Percentiles rank a stretch among this genome's conserved stretches.
Evolutionary conservation across 306 rosid genomes (phyloP).

Genomic region (Corylus americana): DNA sequence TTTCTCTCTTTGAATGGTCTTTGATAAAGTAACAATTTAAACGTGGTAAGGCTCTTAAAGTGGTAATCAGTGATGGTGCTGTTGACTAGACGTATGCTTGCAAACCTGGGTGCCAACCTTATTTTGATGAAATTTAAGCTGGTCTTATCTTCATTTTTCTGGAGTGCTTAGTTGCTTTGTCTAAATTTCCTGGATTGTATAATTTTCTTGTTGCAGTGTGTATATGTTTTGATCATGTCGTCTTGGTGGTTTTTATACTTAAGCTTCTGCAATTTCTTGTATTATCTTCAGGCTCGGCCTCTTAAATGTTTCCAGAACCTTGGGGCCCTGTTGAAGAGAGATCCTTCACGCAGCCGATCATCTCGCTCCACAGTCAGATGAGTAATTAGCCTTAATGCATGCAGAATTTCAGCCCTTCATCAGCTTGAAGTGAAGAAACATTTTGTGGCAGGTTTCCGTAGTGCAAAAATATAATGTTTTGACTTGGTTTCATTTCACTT

Average conservation of each 20-base stretch:
- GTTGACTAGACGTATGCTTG: no score
- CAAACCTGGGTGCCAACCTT: neutral
- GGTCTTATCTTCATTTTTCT: neutral
- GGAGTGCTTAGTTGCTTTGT: neutral
- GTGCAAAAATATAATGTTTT: constrained; percentile 4
- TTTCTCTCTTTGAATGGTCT: no score
- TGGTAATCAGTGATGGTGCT: no score
- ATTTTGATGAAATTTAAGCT: neutral
- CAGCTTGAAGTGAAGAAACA: neutral
- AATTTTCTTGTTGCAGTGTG: neutral
- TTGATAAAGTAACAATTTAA: no score
- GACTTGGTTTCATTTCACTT: constrained; percentile 8
- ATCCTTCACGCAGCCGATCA: constrained; percentile 37
- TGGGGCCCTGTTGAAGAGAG: constrained; percentile 25
- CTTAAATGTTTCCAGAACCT: constrained; percentile 34
- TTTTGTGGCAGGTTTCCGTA: neutral
- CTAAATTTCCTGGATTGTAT: neutral
- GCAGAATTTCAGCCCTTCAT: neutral
- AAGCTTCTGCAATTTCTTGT: neutral
- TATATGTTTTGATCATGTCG: neutral
- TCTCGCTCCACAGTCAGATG: constrained; percentile 35
- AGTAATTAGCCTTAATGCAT: neutral
- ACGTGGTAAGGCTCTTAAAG: no score
- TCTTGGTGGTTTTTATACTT: neutral
- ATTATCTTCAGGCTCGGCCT: constrained; percentile 30